These are phyloP conservation scores for Tylopilus sp. DNA, from an alignment of 768 basidiomycete genomes.

Conservation along the genomic window DNA sequence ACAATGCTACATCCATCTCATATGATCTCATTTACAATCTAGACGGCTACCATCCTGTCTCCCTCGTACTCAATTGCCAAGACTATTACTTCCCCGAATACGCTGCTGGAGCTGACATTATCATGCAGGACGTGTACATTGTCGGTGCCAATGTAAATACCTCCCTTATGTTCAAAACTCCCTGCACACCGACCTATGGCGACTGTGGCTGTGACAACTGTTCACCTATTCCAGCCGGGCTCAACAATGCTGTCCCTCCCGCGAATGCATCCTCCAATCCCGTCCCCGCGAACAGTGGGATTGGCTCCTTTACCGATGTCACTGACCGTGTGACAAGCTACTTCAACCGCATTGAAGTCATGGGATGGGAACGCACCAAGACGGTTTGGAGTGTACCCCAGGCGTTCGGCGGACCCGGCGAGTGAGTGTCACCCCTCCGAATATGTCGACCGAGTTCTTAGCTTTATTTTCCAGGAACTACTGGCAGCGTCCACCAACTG, in stretches of 20 bases:
- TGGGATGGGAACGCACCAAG: conserved; percentile 66
- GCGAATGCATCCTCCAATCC: conserved; percentile 15
- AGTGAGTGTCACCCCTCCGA: conserved; percentile 25
- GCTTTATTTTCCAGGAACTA: conserved; percentile 33
- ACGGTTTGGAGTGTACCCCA: conserved; percentile 79
- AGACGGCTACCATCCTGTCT: conserved; percentile 66
- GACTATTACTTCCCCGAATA: conserved; percentile 61
- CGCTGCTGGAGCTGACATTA: conserved; percentile 61
- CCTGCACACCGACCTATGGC: conserved; percentile 62
- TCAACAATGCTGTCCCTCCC: conserved; percentile 24
- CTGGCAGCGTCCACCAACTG: conserved; percentile 63
- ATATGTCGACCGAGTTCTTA: not conserved
- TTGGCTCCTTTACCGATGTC: conserved; percentile 57
- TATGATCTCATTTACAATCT: conserved; percentile 57
- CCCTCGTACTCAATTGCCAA: conserved; percentile 62
- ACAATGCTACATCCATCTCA: conserved; percentile 48
- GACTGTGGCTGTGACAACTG: conserved; percentile 76
- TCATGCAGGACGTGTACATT: conserved; percentile 58
- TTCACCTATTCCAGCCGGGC: conserved; percentile 39
- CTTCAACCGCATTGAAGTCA: conserved; percentile 48
- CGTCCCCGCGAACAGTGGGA: conserved; percentile 21
- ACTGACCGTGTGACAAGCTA: conserved; percentile 65
- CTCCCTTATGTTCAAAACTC: conserved; percentile 55
- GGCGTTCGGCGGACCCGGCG: conserved; percentile 54
- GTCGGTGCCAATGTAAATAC: conserved; percentile 59